phyloP scores from a whole-genome alignment of 1,284 basidiomycete species.

The Rhodotorula glutinis region DNA sequence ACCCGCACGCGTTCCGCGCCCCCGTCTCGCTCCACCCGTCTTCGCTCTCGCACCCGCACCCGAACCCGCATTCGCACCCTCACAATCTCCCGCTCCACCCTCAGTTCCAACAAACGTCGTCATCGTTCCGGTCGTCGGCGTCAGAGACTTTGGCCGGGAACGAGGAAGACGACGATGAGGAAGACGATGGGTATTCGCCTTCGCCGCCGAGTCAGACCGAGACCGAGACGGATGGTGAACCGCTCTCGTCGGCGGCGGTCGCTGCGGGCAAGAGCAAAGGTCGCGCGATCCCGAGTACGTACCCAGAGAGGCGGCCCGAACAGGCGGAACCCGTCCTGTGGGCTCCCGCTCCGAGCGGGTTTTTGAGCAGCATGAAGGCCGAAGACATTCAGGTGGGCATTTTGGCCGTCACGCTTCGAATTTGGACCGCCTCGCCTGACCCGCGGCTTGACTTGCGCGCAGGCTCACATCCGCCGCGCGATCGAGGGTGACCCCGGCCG shows the following conservation, averaged over 20 bases:
- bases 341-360: slow-evolving; percentile 39
- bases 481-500: slow-evolving; percentile 49
- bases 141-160: neutral
- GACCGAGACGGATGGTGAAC: slow-evolving; percentile 9
- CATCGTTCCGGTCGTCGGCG: slow-evolving; percentile 11
- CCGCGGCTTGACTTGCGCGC: neutral
- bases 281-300: slow-evolving; percentile 2
- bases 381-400: slow-evolving; percentile 36
- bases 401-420: neutral
- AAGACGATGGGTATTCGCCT: neutral
- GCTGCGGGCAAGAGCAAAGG: neutral
- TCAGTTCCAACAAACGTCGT: neutral
- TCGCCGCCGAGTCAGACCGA: slow-evolving; percentile 3
- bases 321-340: slow-evolving; percentile 22
- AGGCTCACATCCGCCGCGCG: slow-evolving; percentile 40
- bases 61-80: slow-evolving; percentile 5
- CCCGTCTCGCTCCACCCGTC: slow-evolving; percentile 8
- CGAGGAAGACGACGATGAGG: slow-evolving; percentile 1
- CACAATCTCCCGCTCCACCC: neutral
- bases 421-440: no score
- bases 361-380: slow-evolving; percentile 35
- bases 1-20: slow-evolving; percentile 16
- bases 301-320: neutral
- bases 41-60: slow-evolving; percentile 9
- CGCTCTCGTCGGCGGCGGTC: neutral